Percentiles rank a stretch among this genome's conserved stretches.
phyloP scores from a whole-genome alignment of 371 early-diverging fungal genomes.

The Smittium culicis region DNA sequence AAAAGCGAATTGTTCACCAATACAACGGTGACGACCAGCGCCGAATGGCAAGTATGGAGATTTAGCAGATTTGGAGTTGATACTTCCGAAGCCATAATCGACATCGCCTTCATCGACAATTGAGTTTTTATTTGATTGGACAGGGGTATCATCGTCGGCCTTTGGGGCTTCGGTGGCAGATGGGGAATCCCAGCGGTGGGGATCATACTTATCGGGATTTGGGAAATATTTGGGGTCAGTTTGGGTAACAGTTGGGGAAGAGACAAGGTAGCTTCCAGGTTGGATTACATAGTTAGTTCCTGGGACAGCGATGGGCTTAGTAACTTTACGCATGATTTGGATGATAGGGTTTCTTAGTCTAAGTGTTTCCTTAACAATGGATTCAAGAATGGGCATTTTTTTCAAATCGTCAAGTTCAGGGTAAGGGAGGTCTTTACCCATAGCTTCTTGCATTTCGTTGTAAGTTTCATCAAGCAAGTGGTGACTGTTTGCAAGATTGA shows the following conservation, averaged over 20 bases:
- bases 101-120: constrained; percentile 53
- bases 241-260: constrained; percentile 70
- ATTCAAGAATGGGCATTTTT: constrained; percentile 59
- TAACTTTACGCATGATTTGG: constrained; percentile 83
- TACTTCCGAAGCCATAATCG: constrained; percentile 75
- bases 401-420: constrained; percentile 61
- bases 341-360: constrained; percentile 89
- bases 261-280: constrained; percentile 73
- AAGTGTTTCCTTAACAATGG: constrained; percentile 73
- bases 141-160: constrained; percentile 17
- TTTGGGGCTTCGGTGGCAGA: background rate
- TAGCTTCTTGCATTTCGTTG: constrained; percentile 45
- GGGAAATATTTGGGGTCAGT: constrained; percentile 62
- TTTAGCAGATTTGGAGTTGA: constrained; percentile 58
- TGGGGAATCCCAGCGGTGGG: constrained; percentile 53
- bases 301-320: constrained; percentile 47
- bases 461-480: constrained; percentile 42
- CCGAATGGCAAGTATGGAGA: constrained; percentile 91
- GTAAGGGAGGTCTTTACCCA: constrained; percentile 28
- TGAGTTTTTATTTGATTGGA: constrained; percentile 17
- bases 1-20: constrained; percentile 93
- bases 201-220: constrained; percentile 62
- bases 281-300: constrained; percentile 71
- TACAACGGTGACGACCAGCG: constrained; percentile 95
- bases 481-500: constrained; percentile 71